A percentile compares a stretch with the other conserved stretches of the same genome.
Conservation (phyloP, 768 basidiomycete genomes). For the Calvatia gigantea region DNA sequence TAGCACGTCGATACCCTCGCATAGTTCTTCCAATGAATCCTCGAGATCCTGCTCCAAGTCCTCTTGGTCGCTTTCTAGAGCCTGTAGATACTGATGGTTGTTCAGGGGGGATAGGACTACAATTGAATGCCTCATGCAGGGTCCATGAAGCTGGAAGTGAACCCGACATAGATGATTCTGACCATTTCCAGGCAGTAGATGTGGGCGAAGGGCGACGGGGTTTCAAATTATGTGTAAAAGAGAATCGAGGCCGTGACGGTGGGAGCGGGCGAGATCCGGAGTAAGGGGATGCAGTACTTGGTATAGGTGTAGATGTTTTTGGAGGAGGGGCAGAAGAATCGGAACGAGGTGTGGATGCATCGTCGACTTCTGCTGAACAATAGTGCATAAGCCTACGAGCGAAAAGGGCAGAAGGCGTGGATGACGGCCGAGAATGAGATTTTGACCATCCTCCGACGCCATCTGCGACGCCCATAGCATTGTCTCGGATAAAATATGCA, state of each 20-base stretch:
- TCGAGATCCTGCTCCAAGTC: slow-evolving; percentile 26
- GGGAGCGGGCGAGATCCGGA: slow-evolving; percentile 12
- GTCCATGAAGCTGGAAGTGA: slow-evolving; percentile 2
- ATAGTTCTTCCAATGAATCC: slow-evolving; percentile 54
- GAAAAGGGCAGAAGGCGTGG: slow-evolving; percentile 50
- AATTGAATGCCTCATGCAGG: slow-evolving; percentile 11
- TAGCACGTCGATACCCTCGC: slow-evolving; percentile 67
- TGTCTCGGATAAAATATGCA: slow-evolving; percentile 78
- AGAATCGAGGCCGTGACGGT: slow-evolving; percentile 18
- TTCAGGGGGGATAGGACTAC: neutral
- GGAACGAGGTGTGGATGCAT: slow-evolving; percentile 10
- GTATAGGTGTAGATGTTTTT: slow-evolving; percentile 10
- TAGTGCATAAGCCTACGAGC: slow-evolving; percentile 85
- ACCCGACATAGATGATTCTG: slow-evolving; percentile 9
- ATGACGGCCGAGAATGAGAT: slow-evolving; percentile 19
- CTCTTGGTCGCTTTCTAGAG: slow-evolving; percentile 10
- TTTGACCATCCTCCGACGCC: slow-evolving; percentile 92
- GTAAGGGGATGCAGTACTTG: slow-evolving; percentile 6
- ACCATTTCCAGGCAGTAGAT: slow-evolving; percentile 13
- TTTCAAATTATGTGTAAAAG: slow-evolving; percentile 25
- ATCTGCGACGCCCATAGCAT: slow-evolving; percentile 92
- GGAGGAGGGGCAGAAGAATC: slow-evolving; percentile 11
- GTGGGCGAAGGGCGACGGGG: slow-evolving; percentile 12
- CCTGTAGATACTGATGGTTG: slow-evolving; percentile 5
- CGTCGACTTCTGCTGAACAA: slow-evolving; percentile 60